Base-by-base conservation (phyloP, 306 rosid species). In the Elaeagnus macrophylla region DNA sequence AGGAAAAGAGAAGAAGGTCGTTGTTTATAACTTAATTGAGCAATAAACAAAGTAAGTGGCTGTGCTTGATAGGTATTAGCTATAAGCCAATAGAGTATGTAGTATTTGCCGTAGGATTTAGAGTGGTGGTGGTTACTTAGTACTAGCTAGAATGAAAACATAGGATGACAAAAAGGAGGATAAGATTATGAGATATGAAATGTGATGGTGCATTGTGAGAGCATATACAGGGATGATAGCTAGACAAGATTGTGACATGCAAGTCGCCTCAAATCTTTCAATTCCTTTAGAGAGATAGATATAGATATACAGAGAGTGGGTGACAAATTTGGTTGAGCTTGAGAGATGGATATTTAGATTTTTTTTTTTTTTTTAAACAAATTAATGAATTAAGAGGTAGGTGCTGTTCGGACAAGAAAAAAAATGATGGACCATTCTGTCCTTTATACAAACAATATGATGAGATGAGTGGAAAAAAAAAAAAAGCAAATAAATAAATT, bases 151-250 rank as follows among this genome's bases (percentile, higher is more conserved):
- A 9, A 7, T 55, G 40, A 39, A 40, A 42, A 20, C 39, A 12
- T 68, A 52, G 47, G 53, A 56, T 60, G 60, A 67, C 62, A 65
- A 69, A 61, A 37, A 46, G 74, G 59, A 73, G 42, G 73, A 62
- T 52, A 53, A 68, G 49, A 67, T 64, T 64, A 62, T 60, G 53
- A 69, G 74, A 59, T 35, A 57, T 39, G 56, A 12, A 52, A 37
- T 40, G 41, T 50, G 73, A 65, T 71, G 75, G 72, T 67, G 77
- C 35, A 48, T 37, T 1, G 64, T 64, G 68, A 58, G 4, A 3
- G 78, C 80, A 69, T 82, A 67, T 84, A 80, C 84, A 82, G 82
- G 59, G 70, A 77, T 59, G 63, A 76, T n/a, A n/a, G n/a, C n/a
- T n/a, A n/a, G n/a, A n/a, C n/a, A n/a, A n/a, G n/a, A n/a, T n/a